Conservation (phyloP, 768 basidiomycete genomes). For the Hericium alpestre region DNA sequence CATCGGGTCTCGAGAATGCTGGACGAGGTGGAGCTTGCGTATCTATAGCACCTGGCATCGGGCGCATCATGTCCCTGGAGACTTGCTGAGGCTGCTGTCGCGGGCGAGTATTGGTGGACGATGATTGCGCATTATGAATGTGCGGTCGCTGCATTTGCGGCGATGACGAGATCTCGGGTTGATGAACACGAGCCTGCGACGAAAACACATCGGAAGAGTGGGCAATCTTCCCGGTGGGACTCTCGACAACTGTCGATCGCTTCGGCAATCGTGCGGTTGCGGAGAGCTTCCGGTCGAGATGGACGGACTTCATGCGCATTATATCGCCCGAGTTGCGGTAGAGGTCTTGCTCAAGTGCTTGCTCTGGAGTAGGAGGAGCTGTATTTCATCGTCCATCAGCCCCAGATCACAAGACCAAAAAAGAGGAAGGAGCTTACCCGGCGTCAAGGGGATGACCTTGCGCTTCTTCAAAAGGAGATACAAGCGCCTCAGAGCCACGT, state of each 20-base stretch:
- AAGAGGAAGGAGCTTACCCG: slow-evolving; percentile 36
- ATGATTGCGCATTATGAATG: neutral
- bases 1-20: slow-evolving; percentile 69
- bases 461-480: slow-evolving; percentile 81
- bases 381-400: slow-evolving; percentile 20
- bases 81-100: slow-evolving; percentile 9
- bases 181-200: slow-evolving; percentile 24
- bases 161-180: neutral
- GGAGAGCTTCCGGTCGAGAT: slow-evolving; percentile 90
- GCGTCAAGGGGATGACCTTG: slow-evolving; percentile 78
- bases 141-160: slow-evolving; percentile 7
- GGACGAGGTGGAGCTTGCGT: slow-evolving; percentile 27
- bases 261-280: slow-evolving; percentile 87
- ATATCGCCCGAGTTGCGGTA: slow-evolving; percentile 85
- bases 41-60: slow-evolving; percentile 26
- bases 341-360: slow-evolving; percentile 48
- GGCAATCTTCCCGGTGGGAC: slow-evolving; percentile 79
- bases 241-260: slow-evolving; percentile 91
- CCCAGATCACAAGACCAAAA: slow-evolving; percentile 9
- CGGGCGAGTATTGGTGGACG: neutral
- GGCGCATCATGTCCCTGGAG: slow-evolving; percentile 20
- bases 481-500: slow-evolving; percentile 86
- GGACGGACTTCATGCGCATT: slow-evolving; percentile 89
- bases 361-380: slow-evolving; percentile 12
- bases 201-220: slow-evolving; percentile 54